These are phyloP conservation scores for Neofusicoccum laricinum DNA, from an alignment of 2,329 filamentous ascomycete genomes.

Conservation along the genomic window DNA sequence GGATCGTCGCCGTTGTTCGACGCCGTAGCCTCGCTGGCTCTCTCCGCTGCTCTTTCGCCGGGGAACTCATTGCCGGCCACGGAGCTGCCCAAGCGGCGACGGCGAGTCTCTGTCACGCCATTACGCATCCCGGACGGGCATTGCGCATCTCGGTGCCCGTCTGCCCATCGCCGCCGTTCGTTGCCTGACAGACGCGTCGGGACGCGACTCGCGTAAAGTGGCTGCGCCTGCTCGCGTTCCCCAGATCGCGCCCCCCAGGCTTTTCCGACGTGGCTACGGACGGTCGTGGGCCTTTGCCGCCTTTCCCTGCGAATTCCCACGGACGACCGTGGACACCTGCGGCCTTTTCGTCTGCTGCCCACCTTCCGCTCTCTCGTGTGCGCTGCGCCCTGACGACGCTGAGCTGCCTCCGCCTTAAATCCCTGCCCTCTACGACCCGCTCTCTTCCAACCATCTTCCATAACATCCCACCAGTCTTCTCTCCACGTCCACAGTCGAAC, in stretches of 20 bases:
- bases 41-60: neutral
- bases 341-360: slow-evolving; percentile 7
- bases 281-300: neutral
- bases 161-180: neutral
- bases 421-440: neutral
- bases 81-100: neutral
- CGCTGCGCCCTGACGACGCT: neutral
- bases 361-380: neutral
- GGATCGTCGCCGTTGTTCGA: neutral
- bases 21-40: neutral
- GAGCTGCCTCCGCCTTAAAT: neutral
- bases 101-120: neutral
- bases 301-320: neutral
- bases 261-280: neutral
- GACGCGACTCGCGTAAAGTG: neutral
- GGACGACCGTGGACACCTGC: neutral
- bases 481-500: neutral
- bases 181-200: neutral
- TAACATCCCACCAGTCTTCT: neutral
- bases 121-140: too few species aligned
- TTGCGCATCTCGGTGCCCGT: neutral
- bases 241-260: neutral
- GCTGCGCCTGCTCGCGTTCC: neutral
- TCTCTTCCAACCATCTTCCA: neutral
- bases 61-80: neutral